Base-by-base conservation (phyloP, 208 protist genomes). In the Trypanosoma cruzi region DNA sequence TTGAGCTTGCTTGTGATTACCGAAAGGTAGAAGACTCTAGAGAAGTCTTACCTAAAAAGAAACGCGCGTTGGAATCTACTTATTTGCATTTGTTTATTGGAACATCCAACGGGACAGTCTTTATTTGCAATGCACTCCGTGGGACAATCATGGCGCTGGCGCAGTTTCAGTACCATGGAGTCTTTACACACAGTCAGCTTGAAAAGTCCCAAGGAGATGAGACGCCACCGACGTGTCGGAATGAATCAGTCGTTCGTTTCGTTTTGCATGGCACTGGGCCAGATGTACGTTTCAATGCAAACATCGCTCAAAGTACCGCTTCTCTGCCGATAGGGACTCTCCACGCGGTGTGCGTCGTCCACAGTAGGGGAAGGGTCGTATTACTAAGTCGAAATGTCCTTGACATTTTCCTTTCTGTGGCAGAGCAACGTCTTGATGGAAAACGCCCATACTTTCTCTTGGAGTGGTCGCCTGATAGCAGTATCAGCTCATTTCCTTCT, bases 31-130 rank as follows among this genome's bases (percentile, higher is more conserved):
- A 37, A 32, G 36, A 28, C n/a, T 29, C 26, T 71, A 48, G 10
- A 64, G 62, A 52, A 49, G 40, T 59, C 14, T 18, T 4, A 14
- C 1, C 16, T 28, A 34, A 52, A 46, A 48, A 22, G 36, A 81
- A 56, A 24, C 44, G 67, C 42, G 36, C 24, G 46, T 36, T 64
- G 28, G 42, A 57, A 34, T 52, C 66, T 2, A 42, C 86, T 16
- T 79, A 90, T 71, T 75, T 95, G 22, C 86, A 92, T 75, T 78
- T 96, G 20, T 88, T 96, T 58, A 90, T 96, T 70, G 90, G 90
- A 32, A 96, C 90, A 5, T 85, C 78, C 22, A 89, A 88, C 49
- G 90, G 90, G 32, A 91, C 84, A 4, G 77, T 96, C 8, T 62
- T 96, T 13, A 57, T 92, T 7, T 89, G 84, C 63, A 92, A 96